Evolutionary conservation across 2,329 filamentous ascomycete genomes (phyloP), one percentile per base, ranked within the genome.

Genomic region (Helotiales sp.): DNA sequence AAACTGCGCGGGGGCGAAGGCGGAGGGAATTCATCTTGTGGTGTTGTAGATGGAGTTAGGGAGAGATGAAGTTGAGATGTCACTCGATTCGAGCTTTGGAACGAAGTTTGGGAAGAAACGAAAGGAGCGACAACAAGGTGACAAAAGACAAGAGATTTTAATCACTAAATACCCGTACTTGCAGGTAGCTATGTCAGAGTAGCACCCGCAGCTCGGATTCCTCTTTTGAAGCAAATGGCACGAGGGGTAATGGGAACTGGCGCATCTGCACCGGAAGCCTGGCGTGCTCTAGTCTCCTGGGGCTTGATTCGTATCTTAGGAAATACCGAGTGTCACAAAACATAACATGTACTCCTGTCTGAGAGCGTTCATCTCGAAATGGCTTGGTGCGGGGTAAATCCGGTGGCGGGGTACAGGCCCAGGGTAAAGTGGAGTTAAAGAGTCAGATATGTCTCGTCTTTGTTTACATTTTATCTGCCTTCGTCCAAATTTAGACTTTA

Each of bases 371-470:
- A 40, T 28, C 2, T 45, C 8, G n/a, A 20, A 6, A 32, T 43
- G 32, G 37, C 37, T 60, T 32, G 37, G 47, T 60, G 57, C 57
- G 57, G 57, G 57, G 57, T 60, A 47, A 26, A 28, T 20, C 34
- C 3, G 24, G 17, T 57, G 54, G 54, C 32, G 40, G 40, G 57
- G 57, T 60, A 47, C 1, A 32, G 28, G 52, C 24, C 57, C 57
- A 30, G 24, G 37, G 34, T 34, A 13, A 55, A 22, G 52, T 55
- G n/a, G n/a, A n/a, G 15, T 32, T n/a, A 2, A 20, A 3, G 13
- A 54, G 8, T 32, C 8, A 17, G 6, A 8, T 1, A 8, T 28
- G 11, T 8, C 22, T 54, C 28, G 0, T 8, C n/a, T 32, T 20
- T 4, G 10, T 20, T 30, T n/a, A 1, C n/a, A n/a, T n/a, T 54